Conservation (phyloP, 179 eudicot species). For the Silene noctiflora region DNA sequence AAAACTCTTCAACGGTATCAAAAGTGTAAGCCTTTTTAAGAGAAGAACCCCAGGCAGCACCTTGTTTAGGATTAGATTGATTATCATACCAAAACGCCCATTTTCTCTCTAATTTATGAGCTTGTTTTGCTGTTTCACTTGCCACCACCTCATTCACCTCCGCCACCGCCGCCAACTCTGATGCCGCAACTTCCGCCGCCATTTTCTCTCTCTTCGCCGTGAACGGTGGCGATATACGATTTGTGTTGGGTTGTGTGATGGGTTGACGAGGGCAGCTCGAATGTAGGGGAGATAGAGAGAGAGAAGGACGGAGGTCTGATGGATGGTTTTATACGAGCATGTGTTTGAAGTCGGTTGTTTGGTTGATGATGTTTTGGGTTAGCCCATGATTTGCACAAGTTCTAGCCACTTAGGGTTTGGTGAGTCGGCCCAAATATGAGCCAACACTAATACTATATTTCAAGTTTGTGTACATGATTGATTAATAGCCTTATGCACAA, state of each 20-base stretch:
- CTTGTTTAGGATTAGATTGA: constrained; percentile 82
- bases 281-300: neutral
- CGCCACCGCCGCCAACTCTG: neutral
- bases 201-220: neutral
- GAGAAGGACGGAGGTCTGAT: neutral
- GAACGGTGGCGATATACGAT: neutral
- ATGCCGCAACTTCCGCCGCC: constrained; percentile 29
- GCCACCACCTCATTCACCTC: constrained; percentile 31
- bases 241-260: neutral
- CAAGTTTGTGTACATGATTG: too few relatives aligned
- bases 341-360: neutral
- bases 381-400: too few relatives aligned
- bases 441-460: too few relatives aligned
- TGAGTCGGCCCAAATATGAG: too few relatives aligned
- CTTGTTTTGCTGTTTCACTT: constrained; percentile 30
- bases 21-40: constrained; percentile 75
- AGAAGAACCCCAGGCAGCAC: constrained; percentile 87
- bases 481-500: too few relatives aligned
- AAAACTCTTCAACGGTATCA: constrained; percentile 88
- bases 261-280: neutral
- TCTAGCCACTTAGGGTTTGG: too few relatives aligned
- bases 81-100: constrained; percentile 98
- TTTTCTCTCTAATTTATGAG: constrained; percentile 70
- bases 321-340: neutral
- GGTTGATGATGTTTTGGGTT: too few relatives aligned